phyloP scores from a whole-genome alignment of 2,329 filamentous ascomycete genomes.

The Trichophyton verrucosum region DNA sequence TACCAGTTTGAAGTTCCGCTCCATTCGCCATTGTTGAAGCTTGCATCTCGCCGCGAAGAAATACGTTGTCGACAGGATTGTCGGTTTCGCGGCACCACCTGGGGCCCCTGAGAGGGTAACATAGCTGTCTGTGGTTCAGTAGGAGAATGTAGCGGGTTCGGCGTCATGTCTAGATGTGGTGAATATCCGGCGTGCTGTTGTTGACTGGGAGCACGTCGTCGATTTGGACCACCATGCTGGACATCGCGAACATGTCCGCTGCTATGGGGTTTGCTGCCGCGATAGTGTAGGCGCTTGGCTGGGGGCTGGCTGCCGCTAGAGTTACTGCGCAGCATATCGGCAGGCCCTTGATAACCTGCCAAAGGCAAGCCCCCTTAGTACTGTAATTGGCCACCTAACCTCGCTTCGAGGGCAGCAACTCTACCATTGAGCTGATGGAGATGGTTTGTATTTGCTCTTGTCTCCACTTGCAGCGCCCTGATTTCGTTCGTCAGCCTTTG shows the following conservation, averaged over 20 bases:
- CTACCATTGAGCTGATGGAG: constrained; percentile 2
- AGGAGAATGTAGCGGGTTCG: not conserved
- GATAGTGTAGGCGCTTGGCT: not conserved
- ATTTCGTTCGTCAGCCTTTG: not conserved
- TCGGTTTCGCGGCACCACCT: not conserved
- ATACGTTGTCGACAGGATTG: not conserved
- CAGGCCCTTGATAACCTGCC: not conserved
- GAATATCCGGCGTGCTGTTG: not conserved
- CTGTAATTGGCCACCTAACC: not conserved
- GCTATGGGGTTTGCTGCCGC: not conserved
- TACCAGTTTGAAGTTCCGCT: constrained; percentile 12
- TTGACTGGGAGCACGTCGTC: not conserved
- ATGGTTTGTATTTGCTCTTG: not conserved
- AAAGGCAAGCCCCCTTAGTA: not conserved
- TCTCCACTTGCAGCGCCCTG: not conserved
- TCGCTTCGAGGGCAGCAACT: constrained; percentile 2
- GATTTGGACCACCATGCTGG: not conserved
- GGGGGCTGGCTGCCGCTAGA: not conserved
- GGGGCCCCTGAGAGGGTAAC: not conserved
- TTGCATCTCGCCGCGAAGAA: not conserved
- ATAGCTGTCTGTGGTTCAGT: not conserved
- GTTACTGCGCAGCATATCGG: not conserved
- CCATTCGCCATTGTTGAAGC: constrained; percentile 4
- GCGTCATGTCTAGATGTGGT: not conserved
- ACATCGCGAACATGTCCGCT: constrained; percentile 1